Conservation (phyloP, 305 asterid species). For the Solanum chacoense region DNA sequence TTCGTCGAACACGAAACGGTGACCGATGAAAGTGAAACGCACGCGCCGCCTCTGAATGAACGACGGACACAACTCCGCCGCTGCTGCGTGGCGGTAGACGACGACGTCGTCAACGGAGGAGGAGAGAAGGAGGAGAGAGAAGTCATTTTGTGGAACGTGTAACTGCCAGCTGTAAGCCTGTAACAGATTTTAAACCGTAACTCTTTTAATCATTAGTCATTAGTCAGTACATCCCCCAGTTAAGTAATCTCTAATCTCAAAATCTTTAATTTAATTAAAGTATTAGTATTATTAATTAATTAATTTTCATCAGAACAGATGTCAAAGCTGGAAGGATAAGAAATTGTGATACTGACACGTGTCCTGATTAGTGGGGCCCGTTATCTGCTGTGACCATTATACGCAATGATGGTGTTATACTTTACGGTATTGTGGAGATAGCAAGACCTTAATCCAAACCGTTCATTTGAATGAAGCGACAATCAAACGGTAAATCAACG, state of each 20-base stretch:
- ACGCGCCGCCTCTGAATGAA: neutral
- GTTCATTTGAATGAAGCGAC: neutral
- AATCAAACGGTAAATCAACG: neutral
- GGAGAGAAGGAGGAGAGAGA: conserved; percentile 25
- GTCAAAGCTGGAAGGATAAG: neutral
- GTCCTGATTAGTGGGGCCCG: neutral
- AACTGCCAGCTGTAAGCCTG: conserved; percentile 9
- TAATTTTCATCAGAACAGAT: neutral
- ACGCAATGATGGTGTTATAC: neutral
- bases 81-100: neutral
- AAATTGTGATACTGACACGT: neutral
- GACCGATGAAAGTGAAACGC: conserved; percentile 18
- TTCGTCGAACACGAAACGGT: conserved; percentile 2
- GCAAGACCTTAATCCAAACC: neutral
- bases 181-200: neutral
- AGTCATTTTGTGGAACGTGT: conserved; percentile 17
- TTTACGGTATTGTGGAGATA: neutral
- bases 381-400: neutral
- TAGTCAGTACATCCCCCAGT: neutral
- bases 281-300: neutral
- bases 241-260: neutral
- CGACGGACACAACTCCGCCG: conserved; percentile 3
- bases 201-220: neutral
- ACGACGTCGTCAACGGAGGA: conserved; percentile 2
- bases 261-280: neutral